Conservation (phyloP, 106 monocot genomes). For the Dioscorea alata region DNA sequence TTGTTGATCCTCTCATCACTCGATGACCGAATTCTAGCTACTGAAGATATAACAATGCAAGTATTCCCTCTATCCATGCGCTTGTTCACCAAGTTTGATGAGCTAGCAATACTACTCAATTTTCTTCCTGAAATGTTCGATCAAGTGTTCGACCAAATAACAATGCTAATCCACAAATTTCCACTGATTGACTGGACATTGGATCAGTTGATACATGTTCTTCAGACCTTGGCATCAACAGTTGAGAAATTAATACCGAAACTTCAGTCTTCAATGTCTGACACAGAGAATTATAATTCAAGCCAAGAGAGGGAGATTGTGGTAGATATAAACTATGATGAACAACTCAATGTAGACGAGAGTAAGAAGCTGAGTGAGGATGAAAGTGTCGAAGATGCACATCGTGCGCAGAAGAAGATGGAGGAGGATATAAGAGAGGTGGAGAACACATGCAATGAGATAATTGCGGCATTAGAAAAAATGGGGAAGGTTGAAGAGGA, state of each 20-base stretch:
- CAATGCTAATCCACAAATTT: background rate
- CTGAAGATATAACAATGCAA: slow-evolving; percentile 12
- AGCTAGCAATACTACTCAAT: slow-evolving; percentile 20
- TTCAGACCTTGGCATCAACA: too few relatives aligned
- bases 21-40: slow-evolving; percentile 8
- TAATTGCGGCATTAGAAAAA: slow-evolving; percentile 8
- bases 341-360: background rate
- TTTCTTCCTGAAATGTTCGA: slow-evolving; percentile 17
- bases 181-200: background rate
- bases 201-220: too few relatives aligned
- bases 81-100: slow-evolving; percentile 16
- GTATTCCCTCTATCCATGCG: slow-evolving; percentile 14
- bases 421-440: slow-evolving; percentile 18
- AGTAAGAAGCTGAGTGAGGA: background rate
- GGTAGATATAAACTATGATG: slow-evolving; percentile 19
- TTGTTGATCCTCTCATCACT: slow-evolving; percentile 19
- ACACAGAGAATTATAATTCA: background rate
- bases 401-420: background rate
- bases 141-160: slow-evolving; percentile 1
- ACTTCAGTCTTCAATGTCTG: background rate
- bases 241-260: background rate
- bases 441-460: slow-evolving; percentile 17
- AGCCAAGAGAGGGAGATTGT: slow-evolving; percentile 2
- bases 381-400: background rate
- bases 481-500: slow-evolving; percentile 4